Percentiles rank a stretch among this genome's conserved stretches.
These are phyloP conservation scores for Piedraia hortae DNA, from an alignment of 2,329 filamentous ascomycete species.

Conservation along the genomic window DNA sequence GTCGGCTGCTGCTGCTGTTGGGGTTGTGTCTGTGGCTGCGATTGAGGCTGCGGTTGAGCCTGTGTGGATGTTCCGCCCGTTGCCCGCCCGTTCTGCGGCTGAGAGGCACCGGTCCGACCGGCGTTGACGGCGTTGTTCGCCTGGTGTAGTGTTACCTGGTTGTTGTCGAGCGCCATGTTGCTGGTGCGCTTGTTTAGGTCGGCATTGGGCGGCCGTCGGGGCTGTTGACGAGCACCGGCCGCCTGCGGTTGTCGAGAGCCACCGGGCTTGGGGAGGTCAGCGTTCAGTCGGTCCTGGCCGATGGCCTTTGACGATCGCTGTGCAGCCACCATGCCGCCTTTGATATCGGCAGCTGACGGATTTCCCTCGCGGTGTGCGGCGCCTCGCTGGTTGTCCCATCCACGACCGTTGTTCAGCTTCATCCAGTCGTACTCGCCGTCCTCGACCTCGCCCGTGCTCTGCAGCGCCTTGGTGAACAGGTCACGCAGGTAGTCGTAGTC, in stretches of 20 bases:
- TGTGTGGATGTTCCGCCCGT: too few relatives aligned
- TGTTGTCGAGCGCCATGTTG: too few relatives aligned
- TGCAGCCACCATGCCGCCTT: slow-evolving; percentile 13
- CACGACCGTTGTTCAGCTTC: slow-evolving; percentile 84
- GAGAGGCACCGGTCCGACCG: too few relatives aligned
- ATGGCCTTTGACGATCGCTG: slow-evolving; percentile 30
- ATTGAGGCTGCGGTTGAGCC: too few relatives aligned
- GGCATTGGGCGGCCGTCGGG: too few relatives aligned
- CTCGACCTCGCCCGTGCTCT: slow-evolving; percentile 80
- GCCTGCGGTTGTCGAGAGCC: slow-evolving; percentile 29
- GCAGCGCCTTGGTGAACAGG: slow-evolving; percentile 83
- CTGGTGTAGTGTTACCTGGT: neutral
- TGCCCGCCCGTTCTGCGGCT: too few relatives aligned
- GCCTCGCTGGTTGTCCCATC: slow-evolving; percentile 59
- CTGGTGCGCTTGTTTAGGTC: too few relatives aligned
- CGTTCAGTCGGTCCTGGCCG: slow-evolving; percentile 19
- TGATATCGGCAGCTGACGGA: slow-evolving; percentile 60
- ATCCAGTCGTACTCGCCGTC: slow-evolving; percentile 99
- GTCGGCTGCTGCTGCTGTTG: slow-evolving; percentile 13
- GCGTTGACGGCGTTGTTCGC: neutral
- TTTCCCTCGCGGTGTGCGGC: slow-evolving; percentile 47
- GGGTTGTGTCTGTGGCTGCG: slow-evolving; percentile 15
- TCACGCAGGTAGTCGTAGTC: slow-evolving; percentile 96
- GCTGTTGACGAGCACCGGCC: slow-evolving; percentile 36
- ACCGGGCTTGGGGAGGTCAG: slow-evolving; percentile 29